Evolutionary conservation across 805 yeast species (phyloP).

Genomic region (Zygoascus flipseniorum): DNA sequence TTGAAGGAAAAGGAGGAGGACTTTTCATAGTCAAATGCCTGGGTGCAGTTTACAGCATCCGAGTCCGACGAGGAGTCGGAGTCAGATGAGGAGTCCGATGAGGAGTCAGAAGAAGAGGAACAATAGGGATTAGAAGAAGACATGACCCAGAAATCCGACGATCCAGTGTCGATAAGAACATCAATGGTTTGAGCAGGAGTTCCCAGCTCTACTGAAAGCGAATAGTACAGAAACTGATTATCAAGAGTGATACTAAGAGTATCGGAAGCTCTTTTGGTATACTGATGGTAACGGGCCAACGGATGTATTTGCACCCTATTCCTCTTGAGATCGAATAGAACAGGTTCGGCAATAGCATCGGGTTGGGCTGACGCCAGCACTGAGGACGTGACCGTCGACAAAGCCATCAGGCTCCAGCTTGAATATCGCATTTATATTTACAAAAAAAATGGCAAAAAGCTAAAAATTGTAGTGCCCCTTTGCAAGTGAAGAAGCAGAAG

Average conservation of each 20-base stretch:
- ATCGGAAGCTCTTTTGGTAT: neutral
- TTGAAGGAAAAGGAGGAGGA: conserved; percentile 23
- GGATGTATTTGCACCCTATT: conserved; percentile 9
- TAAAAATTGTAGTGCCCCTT: too few species aligned
- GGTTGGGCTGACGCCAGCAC: neutral
- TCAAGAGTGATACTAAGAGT: conserved; percentile 17
- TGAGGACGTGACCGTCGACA: too few species aligned
- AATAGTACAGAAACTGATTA: conserved; percentile 25
- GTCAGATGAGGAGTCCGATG: neutral
- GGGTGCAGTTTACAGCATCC: conserved; percentile 18
- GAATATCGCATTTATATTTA: too few species aligned
- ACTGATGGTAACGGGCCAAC: conserved; percentile 9
- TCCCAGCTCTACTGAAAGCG: conserved; percentile 38
- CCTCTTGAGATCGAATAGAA: conserved; percentile 9
- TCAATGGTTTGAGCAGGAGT: conserved; percentile 45
- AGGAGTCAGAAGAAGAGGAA: neutral
- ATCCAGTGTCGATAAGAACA: conserved; percentile 66
- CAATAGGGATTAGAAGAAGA: conserved; percentile 36
- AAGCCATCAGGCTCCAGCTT: too few species aligned
- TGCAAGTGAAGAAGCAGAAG: too few species aligned
- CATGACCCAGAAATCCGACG: conserved; percentile 62
- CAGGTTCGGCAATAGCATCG: neutral
- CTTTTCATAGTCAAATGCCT: conserved; percentile 23
- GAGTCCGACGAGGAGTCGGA: conserved; percentile 21
- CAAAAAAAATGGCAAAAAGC: too few species aligned